Conservation (phyloP, 2,329 filamentous ascomycete genomes). For the Dryadomyces sulphureus region DNA sequence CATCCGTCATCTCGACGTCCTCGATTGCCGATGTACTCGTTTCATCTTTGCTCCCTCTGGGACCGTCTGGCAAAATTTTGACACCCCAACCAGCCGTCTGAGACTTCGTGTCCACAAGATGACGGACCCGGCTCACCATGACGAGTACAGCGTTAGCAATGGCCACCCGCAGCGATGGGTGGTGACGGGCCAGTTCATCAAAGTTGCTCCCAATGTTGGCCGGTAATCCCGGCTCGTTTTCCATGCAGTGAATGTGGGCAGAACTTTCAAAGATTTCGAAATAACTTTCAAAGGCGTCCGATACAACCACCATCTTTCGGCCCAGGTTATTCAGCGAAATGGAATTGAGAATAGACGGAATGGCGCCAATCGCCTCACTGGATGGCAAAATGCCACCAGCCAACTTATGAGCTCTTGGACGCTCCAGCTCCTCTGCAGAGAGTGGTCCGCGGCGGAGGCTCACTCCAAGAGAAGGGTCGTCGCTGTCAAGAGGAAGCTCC, state of each 20-base stretch:
- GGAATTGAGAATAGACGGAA: conserved; percentile 80
- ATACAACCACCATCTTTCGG: conserved; percentile 74
- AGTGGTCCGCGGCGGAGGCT: conserved; percentile 37
- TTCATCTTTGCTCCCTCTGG: conserved; percentile 20
- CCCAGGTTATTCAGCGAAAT: conserved; percentile 84
- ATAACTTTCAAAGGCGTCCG: conserved; percentile 69
- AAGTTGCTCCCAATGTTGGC: conserved; percentile 68
- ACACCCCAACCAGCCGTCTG: conserved; percentile 57
- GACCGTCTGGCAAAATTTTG: conserved; percentile 54
- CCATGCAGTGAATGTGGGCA: conserved; percentile 69
- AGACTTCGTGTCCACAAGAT: conserved; percentile 58
- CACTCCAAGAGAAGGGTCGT: conserved; percentile 14
- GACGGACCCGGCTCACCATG: conserved; percentile 71
- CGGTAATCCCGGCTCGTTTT: conserved; percentile 54
- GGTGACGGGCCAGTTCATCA: conserved; percentile 88
- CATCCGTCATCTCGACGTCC: conserved; percentile 56
- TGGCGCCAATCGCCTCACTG: conserved; percentile 70
- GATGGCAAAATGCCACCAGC: conserved; percentile 73
- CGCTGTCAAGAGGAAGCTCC: conserved; percentile 24
- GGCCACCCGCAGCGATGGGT: conserved; percentile 64
- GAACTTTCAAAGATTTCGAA: conserved; percentile 96
- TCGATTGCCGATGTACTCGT: conserved; percentile 15
- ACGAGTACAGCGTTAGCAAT: conserved; percentile 78
- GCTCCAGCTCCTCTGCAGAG: conserved; percentile 31
- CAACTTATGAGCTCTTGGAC: conserved; percentile 26